A percentile compares a stretch with the other conserved stretches of the same genome.
These are phyloP conservation scores for Daldinia loculata DNA, from an alignment of 495 filamentous ascomycete species.

Conservation along the genomic window DNA sequence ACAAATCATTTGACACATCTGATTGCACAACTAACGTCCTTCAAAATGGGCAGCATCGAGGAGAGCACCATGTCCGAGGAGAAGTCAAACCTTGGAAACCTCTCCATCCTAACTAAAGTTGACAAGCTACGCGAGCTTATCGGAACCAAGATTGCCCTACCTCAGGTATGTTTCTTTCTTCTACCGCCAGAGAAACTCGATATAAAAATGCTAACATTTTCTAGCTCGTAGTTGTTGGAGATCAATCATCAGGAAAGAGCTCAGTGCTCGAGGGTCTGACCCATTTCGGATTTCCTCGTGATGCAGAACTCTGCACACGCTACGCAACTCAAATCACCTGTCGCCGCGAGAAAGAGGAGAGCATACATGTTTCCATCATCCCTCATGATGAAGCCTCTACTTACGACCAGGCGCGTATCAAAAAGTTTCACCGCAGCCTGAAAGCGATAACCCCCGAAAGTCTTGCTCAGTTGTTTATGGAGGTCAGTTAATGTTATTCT, in stretches of 20 bases:
- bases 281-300: slow-evolving; percentile 61
- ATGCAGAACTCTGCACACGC: slow-evolving; percentile 63
- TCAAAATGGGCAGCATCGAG: slow-evolving; percentile 22
- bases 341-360: slow-evolving; percentile 50
- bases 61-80: not conserved
- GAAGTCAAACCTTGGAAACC: slow-evolving; percentile 31
- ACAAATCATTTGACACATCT: too few relatives aligned
- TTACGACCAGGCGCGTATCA: slow-evolving; percentile 29
- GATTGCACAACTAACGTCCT: not conserved
- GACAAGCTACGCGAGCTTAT: slow-evolving; percentile 54
- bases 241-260: slow-evolving; percentile 64
- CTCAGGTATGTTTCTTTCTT: slow-evolving; percentile 40
- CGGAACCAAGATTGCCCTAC: slow-evolving; percentile 50
- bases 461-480: slow-evolving; percentile 44
- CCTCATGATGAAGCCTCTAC: slow-evolving; percentile 44
- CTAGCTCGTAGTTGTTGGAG: slow-evolving; percentile 59
- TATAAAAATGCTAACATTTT: not conserved
- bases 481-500: slow-evolving; percentile 22
- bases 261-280: slow-evolving; percentile 63
- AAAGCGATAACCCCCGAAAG: slow-evolving; percentile 35
- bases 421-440: slow-evolving; percentile 33
- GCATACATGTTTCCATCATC: slow-evolving; percentile 57
- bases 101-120: slow-evolving; percentile 46
- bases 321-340: slow-evolving; percentile 68
- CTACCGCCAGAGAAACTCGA: too few relatives aligned